Percentiles rank a stretch among this genome's conserved stretches.
Conservation (phyloP, 371 early-diverging fungal species). For the Actinomortierella wolfii region DNA sequence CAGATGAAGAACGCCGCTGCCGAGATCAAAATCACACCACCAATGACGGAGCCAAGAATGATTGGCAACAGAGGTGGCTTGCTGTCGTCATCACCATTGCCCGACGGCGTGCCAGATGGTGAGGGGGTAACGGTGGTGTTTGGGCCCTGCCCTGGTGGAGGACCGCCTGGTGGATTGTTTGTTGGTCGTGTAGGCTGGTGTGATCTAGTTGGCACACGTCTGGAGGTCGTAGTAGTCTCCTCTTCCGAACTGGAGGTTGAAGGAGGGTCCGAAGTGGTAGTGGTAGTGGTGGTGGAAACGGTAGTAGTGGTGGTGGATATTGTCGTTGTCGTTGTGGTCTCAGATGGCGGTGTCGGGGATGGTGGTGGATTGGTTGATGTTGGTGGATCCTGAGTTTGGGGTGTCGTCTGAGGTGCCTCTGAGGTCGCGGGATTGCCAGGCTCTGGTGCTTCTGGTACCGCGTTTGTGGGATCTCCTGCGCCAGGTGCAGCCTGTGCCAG, state of each 20-base stretch:
- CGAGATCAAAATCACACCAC: conserved; percentile 17
- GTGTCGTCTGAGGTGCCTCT: no score
- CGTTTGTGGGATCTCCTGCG: no score
- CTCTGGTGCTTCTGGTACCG: no score
- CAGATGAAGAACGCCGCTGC: conserved; percentile 31
- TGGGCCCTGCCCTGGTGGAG: background rate
- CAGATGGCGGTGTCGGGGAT: background rate
- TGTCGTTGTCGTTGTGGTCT: background rate
- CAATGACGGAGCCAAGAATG: conserved; percentile 29
- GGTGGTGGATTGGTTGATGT: background rate
- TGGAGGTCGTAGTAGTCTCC: conserved; percentile 2
- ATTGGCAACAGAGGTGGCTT: conserved; percentile 22
- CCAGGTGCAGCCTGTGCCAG: no score
- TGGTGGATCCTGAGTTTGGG: no score
- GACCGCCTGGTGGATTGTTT: no score
- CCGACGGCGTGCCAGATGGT: conserved; percentile 5
- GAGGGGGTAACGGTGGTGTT: conserved; percentile 1
- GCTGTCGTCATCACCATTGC: conserved; percentile 5
- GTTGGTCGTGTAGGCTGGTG: no score
- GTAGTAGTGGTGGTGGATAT: background rate
- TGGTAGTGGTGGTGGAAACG: background rate
- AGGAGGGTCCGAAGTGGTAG: conserved; percentile 4
- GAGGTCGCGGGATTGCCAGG: no score
- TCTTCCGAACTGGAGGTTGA: conserved; percentile 9
- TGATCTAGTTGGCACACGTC: no score